phyloP scores from a whole-genome alignment of 2,329 filamentous ascomycete species.

The Paracoccidioides lutzii region DNA sequence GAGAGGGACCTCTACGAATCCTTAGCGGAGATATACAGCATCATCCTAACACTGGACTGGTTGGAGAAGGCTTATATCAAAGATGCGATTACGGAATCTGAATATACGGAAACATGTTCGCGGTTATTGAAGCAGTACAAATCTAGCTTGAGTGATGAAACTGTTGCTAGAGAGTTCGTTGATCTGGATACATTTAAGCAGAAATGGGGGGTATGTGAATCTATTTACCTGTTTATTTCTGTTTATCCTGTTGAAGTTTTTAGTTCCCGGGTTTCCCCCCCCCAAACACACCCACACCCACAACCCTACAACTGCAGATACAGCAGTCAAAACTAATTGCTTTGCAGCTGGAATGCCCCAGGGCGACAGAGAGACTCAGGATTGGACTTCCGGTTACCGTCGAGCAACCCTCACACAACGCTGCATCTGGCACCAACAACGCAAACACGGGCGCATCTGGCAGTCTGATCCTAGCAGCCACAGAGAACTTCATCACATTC shows the following conservation, averaged over 20 bases:
- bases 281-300: too few relatives aligned
- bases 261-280: too few relatives aligned
- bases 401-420: constrained; percentile 44
- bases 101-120: constrained; percentile 95
- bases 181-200: constrained; percentile 83
- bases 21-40: constrained; percentile 92
- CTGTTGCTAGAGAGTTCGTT: constrained; percentile 74
- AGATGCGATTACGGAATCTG: constrained; percentile 78
- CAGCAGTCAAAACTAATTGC: constrained; percentile 1
- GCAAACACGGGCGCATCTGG: constrained; percentile 34
- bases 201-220: constrained; percentile 67
- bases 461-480: constrained; percentile 70
- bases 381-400: constrained; percentile 84
- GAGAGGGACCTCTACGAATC: constrained; percentile 93
- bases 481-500: constrained; percentile 97
- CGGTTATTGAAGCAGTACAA: constrained; percentile 93
- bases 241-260: too few relatives aligned
- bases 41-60: constrained; percentile 88
- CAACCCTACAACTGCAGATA: too few relatives aligned
- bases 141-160: constrained; percentile 80
- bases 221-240: constrained; percentile 4
- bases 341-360: constrained; percentile 73
- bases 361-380: constrained; percentile 81
- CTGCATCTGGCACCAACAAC: constrained; percentile 22
- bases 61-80: constrained; percentile 94